Evolutionary conservation across 1,139 yeast genomes (phyloP).

Genomic region (Debaryomyces psychrophilus): DNA sequence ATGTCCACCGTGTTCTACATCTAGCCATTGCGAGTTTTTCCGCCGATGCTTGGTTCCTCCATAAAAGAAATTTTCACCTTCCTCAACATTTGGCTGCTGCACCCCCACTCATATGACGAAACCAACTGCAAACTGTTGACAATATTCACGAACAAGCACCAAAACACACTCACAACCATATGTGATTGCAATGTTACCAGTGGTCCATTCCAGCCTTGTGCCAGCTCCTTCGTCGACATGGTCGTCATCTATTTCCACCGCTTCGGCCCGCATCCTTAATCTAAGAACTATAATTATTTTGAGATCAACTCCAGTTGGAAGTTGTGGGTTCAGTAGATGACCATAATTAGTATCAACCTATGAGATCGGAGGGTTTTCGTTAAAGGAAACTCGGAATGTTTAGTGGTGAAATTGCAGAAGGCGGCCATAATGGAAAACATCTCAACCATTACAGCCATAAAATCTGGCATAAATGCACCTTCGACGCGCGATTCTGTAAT

Average conservation of each 20-base stretch:
- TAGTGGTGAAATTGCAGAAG: conserved; percentile 5
- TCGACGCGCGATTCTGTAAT: conserved; percentile 6
- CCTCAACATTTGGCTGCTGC: background rate
- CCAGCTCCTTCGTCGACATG: too few species aligned
- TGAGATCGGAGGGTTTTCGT: background rate
- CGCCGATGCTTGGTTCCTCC: background rate
- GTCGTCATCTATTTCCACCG: too few species aligned
- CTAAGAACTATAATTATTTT: too few species aligned
- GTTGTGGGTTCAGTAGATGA: too few species aligned
- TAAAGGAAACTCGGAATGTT: conserved; percentile 5
- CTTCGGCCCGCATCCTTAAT: too few species aligned
- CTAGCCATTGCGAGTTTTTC: background rate
- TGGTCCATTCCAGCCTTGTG: too few species aligned
- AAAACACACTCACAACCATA: too few species aligned
- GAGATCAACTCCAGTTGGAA: too few species aligned
- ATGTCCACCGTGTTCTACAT: too few species aligned
- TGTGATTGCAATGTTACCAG: too few species aligned
- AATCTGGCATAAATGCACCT: background rate
- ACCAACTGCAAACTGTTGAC: background rate
- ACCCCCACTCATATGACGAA: background rate
- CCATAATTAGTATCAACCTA: background rate
- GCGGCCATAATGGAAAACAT: background rate
- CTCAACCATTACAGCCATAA: conserved; percentile 2
- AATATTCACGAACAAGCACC: too few species aligned
- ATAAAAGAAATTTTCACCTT: background rate